phyloP scores from a whole-genome alignment of 2,329 filamentous ascomycete genomes.

The Ilyonectria destructans region DNA sequence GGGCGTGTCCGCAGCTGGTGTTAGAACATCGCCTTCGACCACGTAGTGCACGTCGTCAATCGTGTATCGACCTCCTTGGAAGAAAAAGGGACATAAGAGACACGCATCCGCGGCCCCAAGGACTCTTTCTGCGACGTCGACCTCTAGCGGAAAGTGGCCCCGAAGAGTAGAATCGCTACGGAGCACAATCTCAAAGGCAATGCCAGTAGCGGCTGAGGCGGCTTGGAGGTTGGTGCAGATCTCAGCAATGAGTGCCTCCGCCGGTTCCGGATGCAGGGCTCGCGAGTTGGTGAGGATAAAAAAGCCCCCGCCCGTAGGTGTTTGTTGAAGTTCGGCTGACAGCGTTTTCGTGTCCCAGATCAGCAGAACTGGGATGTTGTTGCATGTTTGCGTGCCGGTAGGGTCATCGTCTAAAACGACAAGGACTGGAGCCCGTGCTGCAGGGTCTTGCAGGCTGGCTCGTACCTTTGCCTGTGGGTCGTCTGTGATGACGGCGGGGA shows the following conservation, averaged over 20 bases:
- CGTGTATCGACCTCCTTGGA: constrained; percentile 71
- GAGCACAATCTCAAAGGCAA: constrained; percentile 68
- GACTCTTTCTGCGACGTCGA: constrained; percentile 65
- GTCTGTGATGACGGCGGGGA: no score
- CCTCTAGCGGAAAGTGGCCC: constrained; percentile 71
- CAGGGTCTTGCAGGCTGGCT: no score
- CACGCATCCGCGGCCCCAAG: constrained; percentile 67
- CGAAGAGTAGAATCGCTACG: constrained; percentile 71
- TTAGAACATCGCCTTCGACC: constrained; percentile 62
- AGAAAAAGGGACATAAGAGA: constrained; percentile 72
- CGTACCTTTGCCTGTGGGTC: no score
- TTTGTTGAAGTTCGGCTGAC: constrained; percentile 45
- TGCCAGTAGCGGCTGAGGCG: constrained; percentile 58
- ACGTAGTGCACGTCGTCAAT: constrained; percentile 73
- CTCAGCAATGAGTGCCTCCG: constrained; percentile 63
- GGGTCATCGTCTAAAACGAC: constrained; percentile 69
- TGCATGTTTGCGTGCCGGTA: constrained; percentile 74
- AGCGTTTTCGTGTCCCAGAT: constrained; percentile 68
- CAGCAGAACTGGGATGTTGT: constrained; percentile 69
- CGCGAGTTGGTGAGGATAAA: constrained; percentile 75
- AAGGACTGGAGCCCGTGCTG: constrained; percentile 46
- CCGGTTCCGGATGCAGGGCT: constrained; percentile 65
- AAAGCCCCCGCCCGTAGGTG: constrained; percentile 59
- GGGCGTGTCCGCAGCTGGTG: constrained; percentile 51
- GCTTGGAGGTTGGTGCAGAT: constrained; percentile 66